Conservation (phyloP, 1,139 yeast genomes). For the Pneumocystis canis region DNA sequence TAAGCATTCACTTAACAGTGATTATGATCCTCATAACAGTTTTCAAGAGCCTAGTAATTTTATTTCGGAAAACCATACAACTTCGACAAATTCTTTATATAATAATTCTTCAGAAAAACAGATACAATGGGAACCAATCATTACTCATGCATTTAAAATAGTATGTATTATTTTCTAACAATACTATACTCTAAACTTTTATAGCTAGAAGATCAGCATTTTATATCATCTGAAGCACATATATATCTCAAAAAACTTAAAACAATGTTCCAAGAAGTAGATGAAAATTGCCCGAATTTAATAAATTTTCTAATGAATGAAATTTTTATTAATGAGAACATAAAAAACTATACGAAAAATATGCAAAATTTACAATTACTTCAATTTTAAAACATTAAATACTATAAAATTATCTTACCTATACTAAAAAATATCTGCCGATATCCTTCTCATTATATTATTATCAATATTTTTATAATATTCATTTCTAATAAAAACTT, state of each 20-base stretch:
- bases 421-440: not conserved
- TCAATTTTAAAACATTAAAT: not conserved
- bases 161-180: not conserved
- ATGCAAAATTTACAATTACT: not conserved
- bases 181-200: not conserved
- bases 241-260: not conserved
- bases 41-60: not conserved
- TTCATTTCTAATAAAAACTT: not conserved
- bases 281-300: not conserved
- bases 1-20: not conserved
- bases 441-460: not conserved
- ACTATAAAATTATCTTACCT: not conserved
- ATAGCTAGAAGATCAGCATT: not conserved
- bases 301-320: not conserved
- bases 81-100: not conserved
- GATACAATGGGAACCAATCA: not conserved
- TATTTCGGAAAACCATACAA: not conserved
- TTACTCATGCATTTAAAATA: not conserved
- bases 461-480: not conserved
- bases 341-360: not conserved
- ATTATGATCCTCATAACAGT: not conserved
- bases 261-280: not conserved
- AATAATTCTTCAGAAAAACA: not conserved
- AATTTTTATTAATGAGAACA: not conserved
- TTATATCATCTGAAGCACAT: not conserved